These are phyloP conservation scores for Hippophae gyantsensis DNA, from an alignment of 306 rosid species.

Conservation along the genomic window DNA sequence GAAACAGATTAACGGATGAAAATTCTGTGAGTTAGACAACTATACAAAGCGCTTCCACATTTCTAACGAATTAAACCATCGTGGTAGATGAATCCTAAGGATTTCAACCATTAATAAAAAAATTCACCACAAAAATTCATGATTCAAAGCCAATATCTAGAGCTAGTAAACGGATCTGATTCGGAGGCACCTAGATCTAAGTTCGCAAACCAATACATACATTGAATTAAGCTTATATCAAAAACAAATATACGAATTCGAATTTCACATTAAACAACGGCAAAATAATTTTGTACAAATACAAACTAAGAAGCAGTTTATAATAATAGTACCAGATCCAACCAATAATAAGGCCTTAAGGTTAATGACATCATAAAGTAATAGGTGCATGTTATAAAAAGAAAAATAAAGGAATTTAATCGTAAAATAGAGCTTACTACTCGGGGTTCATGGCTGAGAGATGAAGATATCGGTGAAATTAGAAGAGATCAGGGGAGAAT, in stretches of 20 bases:
- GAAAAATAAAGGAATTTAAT: background rate
- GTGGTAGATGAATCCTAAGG: too few relatives aligned
- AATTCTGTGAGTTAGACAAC: too few relatives aligned
- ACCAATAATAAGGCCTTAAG: background rate
- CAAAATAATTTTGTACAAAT: background rate
- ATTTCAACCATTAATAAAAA: too few relatives aligned
- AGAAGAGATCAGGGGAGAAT: background rate
- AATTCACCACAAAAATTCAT: too few relatives aligned
- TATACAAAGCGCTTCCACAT: too few relatives aligned
- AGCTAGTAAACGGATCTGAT: constrained; percentile 27
- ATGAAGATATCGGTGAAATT: constrained; percentile 23
- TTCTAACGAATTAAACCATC: too few relatives aligned
- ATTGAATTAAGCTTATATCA: background rate
- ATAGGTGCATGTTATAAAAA: constrained; percentile 7
- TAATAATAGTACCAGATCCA: constrained; percentile 27
- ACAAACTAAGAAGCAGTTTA: constrained; percentile 7
- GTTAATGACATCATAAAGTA: background rate
- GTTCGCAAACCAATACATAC: background rate
- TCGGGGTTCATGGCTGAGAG: constrained; percentile 77
- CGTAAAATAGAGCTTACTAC: constrained; percentile 52
- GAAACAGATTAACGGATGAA: too few relatives aligned
- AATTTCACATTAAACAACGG: background rate
- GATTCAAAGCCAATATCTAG: background rate
- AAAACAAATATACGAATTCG: background rate
- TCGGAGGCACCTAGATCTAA: constrained; percentile 23